These are phyloP conservation scores for Elsinoe necatrix DNA, from an alignment of 2,329 filamentous ascomycete species.

Conservation along the genomic window DNA sequence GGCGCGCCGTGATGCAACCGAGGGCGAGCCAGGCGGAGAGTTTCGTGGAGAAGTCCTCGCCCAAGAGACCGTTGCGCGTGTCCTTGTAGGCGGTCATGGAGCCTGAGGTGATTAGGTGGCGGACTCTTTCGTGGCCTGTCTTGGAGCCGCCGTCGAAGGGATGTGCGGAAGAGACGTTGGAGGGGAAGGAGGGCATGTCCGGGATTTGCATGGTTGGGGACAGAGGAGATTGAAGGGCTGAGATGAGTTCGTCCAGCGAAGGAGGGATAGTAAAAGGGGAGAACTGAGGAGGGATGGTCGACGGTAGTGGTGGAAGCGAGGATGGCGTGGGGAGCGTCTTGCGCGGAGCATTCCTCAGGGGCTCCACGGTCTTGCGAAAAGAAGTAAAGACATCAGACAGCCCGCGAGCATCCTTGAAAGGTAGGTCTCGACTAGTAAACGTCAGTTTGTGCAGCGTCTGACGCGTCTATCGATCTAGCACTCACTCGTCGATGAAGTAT, in stretches of 20 bases:
- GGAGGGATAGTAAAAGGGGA: slow-evolving; percentile 56
- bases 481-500: slow-evolving; percentile 71
- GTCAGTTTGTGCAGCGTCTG: background rate
- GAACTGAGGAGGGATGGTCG: slow-evolving; percentile 49
- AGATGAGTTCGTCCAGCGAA: slow-evolving; percentile 45
- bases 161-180: slow-evolving; percentile 50
- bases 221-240: slow-evolving; percentile 51
- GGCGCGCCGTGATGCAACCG: slow-evolving; percentile 63
- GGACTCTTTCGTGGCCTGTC: slow-evolving; percentile 49
- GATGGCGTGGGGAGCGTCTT: slow-evolving; percentile 46
- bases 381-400: slow-evolving; percentile 68
- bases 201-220: slow-evolving; percentile 40
- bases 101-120: slow-evolving; percentile 53
- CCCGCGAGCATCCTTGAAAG: slow-evolving; percentile 48
- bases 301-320: slow-evolving; percentile 51
- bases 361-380: slow-evolving; percentile 65
- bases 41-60: slow-evolving; percentile 65
- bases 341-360: slow-evolving; percentile 57
- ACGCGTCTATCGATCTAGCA: slow-evolving; percentile 22
- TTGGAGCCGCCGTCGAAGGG: slow-evolving; percentile 62
- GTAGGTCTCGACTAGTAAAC: slow-evolving; percentile 53
- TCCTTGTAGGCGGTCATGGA: slow-evolving; percentile 57
- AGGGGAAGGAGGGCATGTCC: slow-evolving; percentile 46
- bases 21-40: slow-evolving; percentile 64
- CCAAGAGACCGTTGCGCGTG: slow-evolving; percentile 63